A percentile compares a stretch with the other conserved stretches of the same genome.
phyloP scores from a whole-genome alignment of 257 asterid genomes.

The Solanum sejunctum region DNA sequence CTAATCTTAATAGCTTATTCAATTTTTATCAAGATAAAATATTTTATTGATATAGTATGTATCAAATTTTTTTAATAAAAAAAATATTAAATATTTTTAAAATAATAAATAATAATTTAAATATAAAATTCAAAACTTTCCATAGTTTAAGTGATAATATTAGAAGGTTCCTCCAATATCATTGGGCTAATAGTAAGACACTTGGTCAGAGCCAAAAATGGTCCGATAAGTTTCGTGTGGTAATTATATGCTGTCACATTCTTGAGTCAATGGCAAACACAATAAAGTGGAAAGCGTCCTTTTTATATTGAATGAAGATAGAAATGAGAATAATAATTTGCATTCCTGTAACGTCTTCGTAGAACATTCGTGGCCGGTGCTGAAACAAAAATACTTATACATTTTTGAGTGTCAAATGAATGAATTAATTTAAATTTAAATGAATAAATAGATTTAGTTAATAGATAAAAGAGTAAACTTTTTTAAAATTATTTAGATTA shows the following conservation, averaged over 20 bases:
- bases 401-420: neutral
- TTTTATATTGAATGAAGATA: neutral
- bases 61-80: too few species aligned
- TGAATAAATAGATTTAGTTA: too few species aligned
- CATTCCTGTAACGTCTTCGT: neutral
- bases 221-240: neutral
- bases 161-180: neutral
- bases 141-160: neutral
- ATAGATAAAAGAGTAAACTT: neutral
- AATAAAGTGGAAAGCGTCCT: neutral
- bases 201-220: neutral
- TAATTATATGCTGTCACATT: neutral
- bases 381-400: neutral
- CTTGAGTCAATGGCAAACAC: neutral
- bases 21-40: too few species aligned
- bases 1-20: too few species aligned
- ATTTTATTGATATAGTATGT: too few species aligned
- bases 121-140: too few species aligned
- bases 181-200: neutral
- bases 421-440: neutral
- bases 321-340: neutral
- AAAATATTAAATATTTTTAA: too few species aligned
- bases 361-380: neutral
- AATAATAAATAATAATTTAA: too few species aligned
- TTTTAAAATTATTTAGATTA: rapidly evolving